Percentiles rank a stretch among this genome's conserved stretches.
phyloP scores from a whole-genome alignment of 371 early-diverging fungal species.

The Lichtheimia ramosa region DNA sequence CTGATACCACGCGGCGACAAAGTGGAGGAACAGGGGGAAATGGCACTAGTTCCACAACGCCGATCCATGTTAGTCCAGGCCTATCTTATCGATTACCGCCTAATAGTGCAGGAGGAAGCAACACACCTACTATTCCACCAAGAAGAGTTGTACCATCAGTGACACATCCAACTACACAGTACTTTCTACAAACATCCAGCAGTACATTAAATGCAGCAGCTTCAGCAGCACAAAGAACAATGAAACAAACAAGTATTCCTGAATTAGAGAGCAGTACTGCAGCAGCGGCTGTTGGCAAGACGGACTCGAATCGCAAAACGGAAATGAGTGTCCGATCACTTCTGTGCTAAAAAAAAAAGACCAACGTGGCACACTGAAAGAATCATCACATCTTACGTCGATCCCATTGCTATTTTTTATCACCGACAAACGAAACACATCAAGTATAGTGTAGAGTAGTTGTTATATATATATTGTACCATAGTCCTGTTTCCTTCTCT shows the following conservation, averaged over 20 bases:
- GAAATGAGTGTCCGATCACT: constrained; percentile 23
- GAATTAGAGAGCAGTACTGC: constrained; percentile 9
- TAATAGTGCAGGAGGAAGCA: constrained; percentile 3
- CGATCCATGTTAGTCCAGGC: constrained; percentile 1
- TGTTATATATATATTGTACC: no score
- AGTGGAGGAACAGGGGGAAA: no score
- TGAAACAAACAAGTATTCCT: background rate
- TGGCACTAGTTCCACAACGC: background rate
- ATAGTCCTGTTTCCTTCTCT: no score
- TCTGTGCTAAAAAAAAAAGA: constrained; percentile 5
- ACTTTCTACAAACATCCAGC: constrained; percentile 26
- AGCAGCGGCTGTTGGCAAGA: constrained; percentile 16
- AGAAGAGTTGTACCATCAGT: constrained; percentile 8
- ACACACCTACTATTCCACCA: constrained; percentile 2
- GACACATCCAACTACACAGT: constrained; percentile 25
- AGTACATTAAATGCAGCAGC: constrained; percentile 28
- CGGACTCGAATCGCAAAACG: constrained; percentile 13
- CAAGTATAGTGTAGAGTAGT: no score
- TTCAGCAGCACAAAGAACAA: constrained; percentile 12
- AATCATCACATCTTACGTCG: no score
- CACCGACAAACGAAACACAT: no score
- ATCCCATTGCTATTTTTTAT: no score
- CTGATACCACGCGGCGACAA: background rate
- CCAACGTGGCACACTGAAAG: no score
- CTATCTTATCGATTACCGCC: background rate